Base-by-base conservation (phyloP, 495 filamentous ascomycete genomes). In the Penicillium herquei region DNA sequence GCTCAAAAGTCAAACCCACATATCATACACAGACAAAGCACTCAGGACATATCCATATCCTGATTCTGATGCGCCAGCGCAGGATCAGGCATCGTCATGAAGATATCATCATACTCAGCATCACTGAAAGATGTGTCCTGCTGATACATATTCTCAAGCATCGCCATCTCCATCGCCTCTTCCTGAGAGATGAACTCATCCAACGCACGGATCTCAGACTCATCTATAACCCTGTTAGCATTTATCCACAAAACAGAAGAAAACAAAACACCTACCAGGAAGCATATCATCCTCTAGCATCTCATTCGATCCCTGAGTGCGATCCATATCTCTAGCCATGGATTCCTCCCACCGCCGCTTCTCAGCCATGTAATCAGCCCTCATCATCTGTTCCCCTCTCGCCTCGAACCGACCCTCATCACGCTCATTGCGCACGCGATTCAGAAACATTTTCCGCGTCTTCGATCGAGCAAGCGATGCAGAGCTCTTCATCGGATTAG, bases 371-470 rank as follows among this genome's bases (percentile, higher is more conserved):
- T 70, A 58, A 58, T 78, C 76, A 64, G 74, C 64, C 35, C 64
- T 67, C 64, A 73, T 67, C 51, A 95, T 84, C 79, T 95, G 87
- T 54, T 96, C 90, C 43, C 90, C 88, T 2, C 90, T 72, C 75
- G 39, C 84, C 82, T 73, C 90, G 76, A 69, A 82, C 54, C 70
- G 86, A 68, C 81, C 86, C 83, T 68, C 79, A 63, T 96, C 89
- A 3, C 86, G 76, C 37, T 82, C 80, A 57, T 85, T 82, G 62
- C 84, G 77, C n/a, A 96, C 86, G 49, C 86, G 89, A 61, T 87
- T 83, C 31, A 97, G 71, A 61, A 95, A 98, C 49, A 88, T 86
- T 34, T 62, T 71, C 55, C 64, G 75, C 21, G 70, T 67, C 37
- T 70, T 69, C 5, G 59, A 61, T 55, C 71, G 67, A 48, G 71